phyloP scores from a whole-genome alignment of 192 early-diverging fungal species.

The Backusella luteola region DNA sequence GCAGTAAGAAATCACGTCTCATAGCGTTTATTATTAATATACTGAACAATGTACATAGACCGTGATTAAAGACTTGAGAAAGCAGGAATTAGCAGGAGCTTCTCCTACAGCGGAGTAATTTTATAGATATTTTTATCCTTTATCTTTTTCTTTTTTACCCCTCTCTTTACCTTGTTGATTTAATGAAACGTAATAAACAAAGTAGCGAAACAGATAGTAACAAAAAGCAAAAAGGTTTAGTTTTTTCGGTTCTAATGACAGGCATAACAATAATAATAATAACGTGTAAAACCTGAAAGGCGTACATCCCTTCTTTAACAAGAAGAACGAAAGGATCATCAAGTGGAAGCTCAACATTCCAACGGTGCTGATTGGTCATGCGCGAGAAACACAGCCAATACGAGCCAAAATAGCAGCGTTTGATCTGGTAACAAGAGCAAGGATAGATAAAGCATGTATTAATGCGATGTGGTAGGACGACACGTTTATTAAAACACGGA shows the following conservation, averaged over 20 bases:
- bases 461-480: slow-evolving; percentile 47
- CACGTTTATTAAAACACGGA: slow-evolving; percentile 71
- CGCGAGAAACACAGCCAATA: not conserved
- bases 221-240: slow-evolving; percentile 14
- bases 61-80: slow-evolving; percentile 11
- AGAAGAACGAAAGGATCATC: not conserved
- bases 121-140: no score
- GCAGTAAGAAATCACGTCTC: slow-evolving; percentile 37
- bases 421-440: slow-evolving; percentile 52
- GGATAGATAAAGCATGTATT: not conserved
- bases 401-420: slow-evolving; percentile 60
- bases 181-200: slow-evolving; percentile 5
- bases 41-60: not conserved
- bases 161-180: not conserved
- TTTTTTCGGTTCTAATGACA: not conserved
- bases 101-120: not conserved
- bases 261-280: not conserved
- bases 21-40: no score
- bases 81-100: slow-evolving; percentile 3
- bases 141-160: no score
- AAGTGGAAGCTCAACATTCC: not conserved
- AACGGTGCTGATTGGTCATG: slow-evolving; percentile 4
- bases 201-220: not conserved
- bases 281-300: not conserved
- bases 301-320: slow-evolving; percentile 11